phyloP scores from a whole-genome alignment of 2,329 filamentous ascomycete species.

The Mycocentrospora acerina region DNA sequence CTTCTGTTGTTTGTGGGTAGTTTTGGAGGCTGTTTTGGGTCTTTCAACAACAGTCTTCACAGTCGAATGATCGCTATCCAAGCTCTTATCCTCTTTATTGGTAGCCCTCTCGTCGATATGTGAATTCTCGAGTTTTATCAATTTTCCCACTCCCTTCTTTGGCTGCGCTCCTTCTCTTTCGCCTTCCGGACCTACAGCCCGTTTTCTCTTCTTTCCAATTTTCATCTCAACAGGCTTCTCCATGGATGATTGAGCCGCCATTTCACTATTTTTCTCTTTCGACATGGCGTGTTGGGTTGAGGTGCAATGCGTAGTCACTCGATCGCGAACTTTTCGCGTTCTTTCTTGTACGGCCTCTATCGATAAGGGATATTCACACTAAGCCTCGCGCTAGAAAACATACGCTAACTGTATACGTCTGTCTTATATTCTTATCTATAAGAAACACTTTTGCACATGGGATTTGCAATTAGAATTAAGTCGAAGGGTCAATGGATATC shows the following conservation, averaged over 20 bases:
- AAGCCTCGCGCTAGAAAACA: too few species aligned
- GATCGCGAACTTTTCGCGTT: slow-evolving; percentile 23
- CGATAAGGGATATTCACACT: slow-evolving; percentile 29
- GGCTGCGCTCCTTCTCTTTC: slow-evolving; percentile 1
- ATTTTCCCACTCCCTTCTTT: slow-evolving; percentile 18
- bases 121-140: slow-evolving; percentile 17
- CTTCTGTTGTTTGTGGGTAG: slow-evolving; percentile 1
- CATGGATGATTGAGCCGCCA: not conserved
- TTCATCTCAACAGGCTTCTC: slow-evolving; percentile 6
- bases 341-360: slow-evolving; percentile 15
- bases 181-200: slow-evolving; percentile 14
- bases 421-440: too few species aligned
- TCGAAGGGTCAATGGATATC: too few species aligned
- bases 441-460: too few species aligned
- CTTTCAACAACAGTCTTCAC: not conserved
- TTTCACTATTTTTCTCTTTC: slow-evolving; percentile 11
- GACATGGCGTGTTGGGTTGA: slow-evolving; percentile 14
- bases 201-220: slow-evolving; percentile 38
- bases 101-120: slow-evolving; percentile 1
- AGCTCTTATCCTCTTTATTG: not conserved
- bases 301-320: slow-evolving; percentile 2
- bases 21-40: not conserved
- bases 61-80: not conserved
- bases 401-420: not conserved
- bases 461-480: too few species aligned